Conservation (phyloP, 176 grass and related monocot genomes). For the Poa annua region DNA sequence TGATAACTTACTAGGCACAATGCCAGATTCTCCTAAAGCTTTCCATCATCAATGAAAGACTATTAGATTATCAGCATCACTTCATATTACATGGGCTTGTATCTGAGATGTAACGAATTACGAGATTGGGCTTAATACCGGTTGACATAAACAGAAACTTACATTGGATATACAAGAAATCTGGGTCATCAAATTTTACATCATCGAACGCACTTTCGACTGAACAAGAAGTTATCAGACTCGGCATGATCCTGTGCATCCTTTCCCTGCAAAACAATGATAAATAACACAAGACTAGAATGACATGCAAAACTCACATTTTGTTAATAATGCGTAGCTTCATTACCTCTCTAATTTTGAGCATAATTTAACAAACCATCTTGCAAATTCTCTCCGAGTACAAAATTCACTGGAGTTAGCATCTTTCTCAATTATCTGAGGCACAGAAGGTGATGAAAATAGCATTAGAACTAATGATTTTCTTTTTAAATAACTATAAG, state of each 20-base stretch:
- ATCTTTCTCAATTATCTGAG: slow-evolving; percentile 89
- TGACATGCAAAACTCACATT: background rate
- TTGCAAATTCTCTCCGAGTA: slow-evolving; percentile 85
- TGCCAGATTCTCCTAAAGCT: slow-evolving; percentile 94
- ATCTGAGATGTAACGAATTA: background rate
- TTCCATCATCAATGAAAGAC: slow-evolving; percentile 42
- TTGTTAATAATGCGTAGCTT: slow-evolving; percentile 1
- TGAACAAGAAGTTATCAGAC: slow-evolving; percentile 49
- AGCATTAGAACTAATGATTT: slow-evolving; percentile 17
- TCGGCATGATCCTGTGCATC: slow-evolving; percentile 67
- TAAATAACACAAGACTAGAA: slow-evolving; percentile 35
- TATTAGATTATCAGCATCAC: slow-evolving; percentile 4
- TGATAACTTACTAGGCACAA: slow-evolving; percentile 72
- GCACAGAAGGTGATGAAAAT: slow-evolving; percentile 26
- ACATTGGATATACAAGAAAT: slow-evolving; percentile 98
- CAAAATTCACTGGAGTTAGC: slow-evolving; percentile 68
- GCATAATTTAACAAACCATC: slow-evolving; percentile 87
- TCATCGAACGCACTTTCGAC: slow-evolving; percentile 74
- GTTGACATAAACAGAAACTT: slow-evolving; percentile 51
- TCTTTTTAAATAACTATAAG: background rate
- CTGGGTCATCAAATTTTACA: slow-evolving; percentile 66
- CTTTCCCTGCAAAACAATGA: slow-evolving; percentile 63
- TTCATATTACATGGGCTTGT: background rate
- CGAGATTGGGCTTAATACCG: slow-evolving; percentile 21
- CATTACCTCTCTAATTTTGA: slow-evolving; percentile 83